phyloP scores from a whole-genome alignment of 2,329 filamentous ascomycete genomes.

The Helicocarpus griseus region DNA sequence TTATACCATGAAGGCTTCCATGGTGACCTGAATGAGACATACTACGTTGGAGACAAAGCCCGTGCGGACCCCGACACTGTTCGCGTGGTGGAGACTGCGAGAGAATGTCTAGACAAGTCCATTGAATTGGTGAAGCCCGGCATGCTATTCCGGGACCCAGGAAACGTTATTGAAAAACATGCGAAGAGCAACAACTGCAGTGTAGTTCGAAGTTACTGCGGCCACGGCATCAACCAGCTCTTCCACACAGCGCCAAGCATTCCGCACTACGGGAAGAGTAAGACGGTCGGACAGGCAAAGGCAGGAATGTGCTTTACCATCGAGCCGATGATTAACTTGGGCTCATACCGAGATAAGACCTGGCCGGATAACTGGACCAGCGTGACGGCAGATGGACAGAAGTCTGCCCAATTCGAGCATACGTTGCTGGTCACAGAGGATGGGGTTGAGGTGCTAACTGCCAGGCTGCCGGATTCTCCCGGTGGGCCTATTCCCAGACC shows the following conservation, averaged over 20 bases:
- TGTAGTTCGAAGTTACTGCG: conserved; percentile 91
- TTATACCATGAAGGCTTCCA: conserved; percentile 93
- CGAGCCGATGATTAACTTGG: conserved; percentile 94
- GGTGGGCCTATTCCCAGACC: conserved; percentile 61
- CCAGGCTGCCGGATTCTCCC: conserved; percentile 60
- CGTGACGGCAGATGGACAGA: conserved; percentile 78
- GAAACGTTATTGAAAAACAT: conserved; percentile 89
- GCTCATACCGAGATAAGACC: conserved; percentile 82
- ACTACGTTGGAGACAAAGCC: conserved; percentile 89
- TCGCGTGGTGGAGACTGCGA: conserved; percentile 78
- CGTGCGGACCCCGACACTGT: conserved; percentile 76
- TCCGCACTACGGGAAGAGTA: conserved; percentile 97
- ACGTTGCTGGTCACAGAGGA: conserved; percentile 74
- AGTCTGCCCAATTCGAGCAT: conserved; percentile 91
- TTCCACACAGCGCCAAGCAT: conserved; percentile 94
- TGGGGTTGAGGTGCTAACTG: conserved; percentile 73
- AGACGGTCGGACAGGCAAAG: conserved; percentile 88
- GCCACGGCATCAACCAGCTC: conserved; percentile 85
- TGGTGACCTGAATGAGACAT: conserved; percentile 95
- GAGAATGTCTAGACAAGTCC: conserved; percentile 81
- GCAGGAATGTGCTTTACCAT: conserved; percentile 98
- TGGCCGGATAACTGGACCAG: conserved; percentile 99
- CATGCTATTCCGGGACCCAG: conserved; percentile 83
- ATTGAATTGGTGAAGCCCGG: conserved; percentile 91
- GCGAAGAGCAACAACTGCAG: conserved; percentile 79